Percentiles rank a stretch among this genome's conserved stretches.
phyloP scores from a whole-genome alignment of 139 green algal genomes.

The Tetraselmis chui region DNA sequence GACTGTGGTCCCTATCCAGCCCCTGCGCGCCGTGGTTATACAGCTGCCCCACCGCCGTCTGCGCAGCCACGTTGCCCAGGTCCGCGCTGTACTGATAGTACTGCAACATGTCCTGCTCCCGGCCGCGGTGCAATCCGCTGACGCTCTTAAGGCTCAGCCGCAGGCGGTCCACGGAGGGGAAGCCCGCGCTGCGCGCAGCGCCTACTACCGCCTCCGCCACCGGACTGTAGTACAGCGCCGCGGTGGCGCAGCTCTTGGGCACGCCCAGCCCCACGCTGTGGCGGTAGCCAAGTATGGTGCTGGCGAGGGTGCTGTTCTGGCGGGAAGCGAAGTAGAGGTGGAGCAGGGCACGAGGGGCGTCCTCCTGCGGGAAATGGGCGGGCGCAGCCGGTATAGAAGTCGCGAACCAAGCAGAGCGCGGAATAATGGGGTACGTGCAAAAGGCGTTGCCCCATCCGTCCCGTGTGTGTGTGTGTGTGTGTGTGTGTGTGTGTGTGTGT shows the following conservation, averaged over 20 bases:
- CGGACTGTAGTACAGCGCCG: slow-evolving; percentile 78
- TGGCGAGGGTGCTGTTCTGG: slow-evolving; percentile 50
- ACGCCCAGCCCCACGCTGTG: slow-evolving; percentile 58
- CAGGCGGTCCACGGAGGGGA: slow-evolving; percentile 8
- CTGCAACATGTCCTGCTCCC: slow-evolving; percentile 58
- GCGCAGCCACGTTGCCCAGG: slow-evolving; percentile 76
- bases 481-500: too few relatives aligned
- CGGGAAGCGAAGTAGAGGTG: slow-evolving; percentile 76
- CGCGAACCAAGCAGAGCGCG: too few relatives aligned
- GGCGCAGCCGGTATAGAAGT: too few relatives aligned
- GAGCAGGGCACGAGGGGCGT: slow-evolving; percentile 49
- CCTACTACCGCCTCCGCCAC: slow-evolving; percentile 54
- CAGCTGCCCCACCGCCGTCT: slow-evolving; percentile 66
- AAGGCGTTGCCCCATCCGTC: too few relatives aligned
- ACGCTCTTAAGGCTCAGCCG: slow-evolving; percentile 9
- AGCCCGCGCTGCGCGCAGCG: slow-evolving; percentile 1
- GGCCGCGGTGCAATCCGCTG: slow-evolving; percentile 7
- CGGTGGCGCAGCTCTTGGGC: slow-evolving; percentile 68
- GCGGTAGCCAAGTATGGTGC: slow-evolving; percentile 75
- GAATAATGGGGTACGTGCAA: too few relatives aligned
- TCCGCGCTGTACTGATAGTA: slow-evolving; percentile 85
- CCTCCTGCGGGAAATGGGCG: too few relatives aligned
- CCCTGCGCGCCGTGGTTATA: slow-evolving; percentile 68
- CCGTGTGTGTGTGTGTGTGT: too few relatives aligned
- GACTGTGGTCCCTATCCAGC: slow-evolving; percentile 42